Base-by-base conservation (phyloP, 495 filamentous ascomycete species). In the Staphylotrichum longicolle region DNA sequence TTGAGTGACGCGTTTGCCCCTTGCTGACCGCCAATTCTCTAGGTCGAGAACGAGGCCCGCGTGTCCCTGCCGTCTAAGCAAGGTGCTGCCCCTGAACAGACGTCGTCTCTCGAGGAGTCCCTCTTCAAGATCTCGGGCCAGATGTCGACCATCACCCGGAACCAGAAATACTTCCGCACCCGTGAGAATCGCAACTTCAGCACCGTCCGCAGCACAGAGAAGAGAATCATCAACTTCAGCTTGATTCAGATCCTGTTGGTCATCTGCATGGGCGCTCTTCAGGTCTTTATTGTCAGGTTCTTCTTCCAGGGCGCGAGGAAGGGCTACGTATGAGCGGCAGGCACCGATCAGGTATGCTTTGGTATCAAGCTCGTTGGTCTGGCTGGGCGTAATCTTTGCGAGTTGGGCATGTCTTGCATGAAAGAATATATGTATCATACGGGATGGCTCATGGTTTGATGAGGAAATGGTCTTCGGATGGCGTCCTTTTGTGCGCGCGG, bases 151-250 rank as follows among this genome's bases (percentile, higher is more conserved):
- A 93, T 99, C 71, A 91, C 90, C 15, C 87, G 95, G 51, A 96
- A 96, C 79, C 95, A 99, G 73, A 98, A 98, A 72, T 98, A 98
- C 78, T 99, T 99, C 87, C 90, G 95, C 39, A 99, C 95, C 3
- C 86, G 95, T 63, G 95, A 99, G 80, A 98, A 99, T 81, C 85
- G 95, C 50, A 99, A 99, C 74, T 96, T 98, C 77, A 96, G 91
- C 76, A 99, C 95, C 5, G 95, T 99, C 57, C 83, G 91, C 72
- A 96, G 91, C 75, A 99, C 95, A 35, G 95, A 99, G 80, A 83
- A 82, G 64, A 82, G 95, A 48, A 98, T 99, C 66, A 93, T 96
- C 77, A 97, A 97, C 74, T 97, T 99, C 77, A 96, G 90, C 69
- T 80, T 99, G 50, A 88, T 97, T 60, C 95, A 99, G 78, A 86